These are phyloP conservation scores for Talaromyces marneffei DNA, from an alignment of 2,329 filamentous ascomycete genomes.

Conservation along the genomic window DNA sequence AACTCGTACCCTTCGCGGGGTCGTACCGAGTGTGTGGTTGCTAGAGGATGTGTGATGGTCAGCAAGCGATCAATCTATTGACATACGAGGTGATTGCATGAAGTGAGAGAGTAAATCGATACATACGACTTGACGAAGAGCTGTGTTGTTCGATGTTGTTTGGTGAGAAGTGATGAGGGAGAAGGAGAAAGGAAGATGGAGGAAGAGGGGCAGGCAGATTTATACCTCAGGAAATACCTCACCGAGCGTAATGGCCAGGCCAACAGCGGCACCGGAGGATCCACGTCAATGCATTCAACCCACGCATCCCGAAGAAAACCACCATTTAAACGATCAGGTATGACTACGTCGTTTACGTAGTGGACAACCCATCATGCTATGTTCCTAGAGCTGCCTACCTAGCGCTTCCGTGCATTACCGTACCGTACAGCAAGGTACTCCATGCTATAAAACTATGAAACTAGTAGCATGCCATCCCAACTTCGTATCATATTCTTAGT, in stretches of 20 bases:
- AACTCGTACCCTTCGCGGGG: constrained; percentile 10
- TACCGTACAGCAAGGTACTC: too few relatives aligned
- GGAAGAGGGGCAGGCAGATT: background rate
- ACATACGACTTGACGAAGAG: background rate
- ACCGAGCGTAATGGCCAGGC: background rate
- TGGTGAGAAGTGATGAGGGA: background rate
- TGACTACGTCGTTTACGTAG: background rate
- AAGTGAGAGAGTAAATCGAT: background rate
- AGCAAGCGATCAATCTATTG: background rate
- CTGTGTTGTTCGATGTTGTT: too few relatives aligned
- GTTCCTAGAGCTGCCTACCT: background rate
- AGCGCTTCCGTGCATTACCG: background rate
- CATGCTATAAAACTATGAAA: background rate
- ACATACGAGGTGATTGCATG: background rate
- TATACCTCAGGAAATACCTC: background rate
- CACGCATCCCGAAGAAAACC: too few relatives aligned
- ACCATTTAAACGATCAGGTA: too few relatives aligned
- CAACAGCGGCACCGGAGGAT: background rate
- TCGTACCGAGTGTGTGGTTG: constrained; percentile 10
- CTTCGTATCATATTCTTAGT: too few relatives aligned
- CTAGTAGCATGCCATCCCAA: background rate
- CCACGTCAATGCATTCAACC: background rate
- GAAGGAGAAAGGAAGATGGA: background rate
- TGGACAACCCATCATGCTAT: background rate
- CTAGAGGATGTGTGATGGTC: background rate